Percentiles rank a stretch among this genome's conserved stretches.
These are phyloP conservation scores for Periconia macrospinosa DNA, from an alignment of 2,329 filamentous ascomycete species.

Conservation along the genomic window DNA sequence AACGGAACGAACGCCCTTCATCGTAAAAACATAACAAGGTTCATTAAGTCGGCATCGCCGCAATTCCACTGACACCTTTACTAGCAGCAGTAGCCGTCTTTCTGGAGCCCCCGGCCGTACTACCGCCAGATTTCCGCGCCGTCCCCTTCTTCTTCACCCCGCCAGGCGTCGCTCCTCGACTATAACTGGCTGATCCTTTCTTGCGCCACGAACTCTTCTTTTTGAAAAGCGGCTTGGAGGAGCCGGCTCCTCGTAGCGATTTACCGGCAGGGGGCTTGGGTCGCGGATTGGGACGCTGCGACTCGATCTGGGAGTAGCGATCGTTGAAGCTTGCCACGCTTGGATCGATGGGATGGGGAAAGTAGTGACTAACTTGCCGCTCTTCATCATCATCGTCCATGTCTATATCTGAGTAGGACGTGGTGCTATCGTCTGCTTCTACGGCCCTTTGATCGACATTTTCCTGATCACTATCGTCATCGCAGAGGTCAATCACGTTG, in stretches of 20 bases:
- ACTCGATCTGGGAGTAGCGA: constrained; percentile 22
- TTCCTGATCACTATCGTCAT: constrained; percentile 29
- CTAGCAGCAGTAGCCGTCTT: constrained; percentile 14
- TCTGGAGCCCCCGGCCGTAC: constrained; percentile 1
- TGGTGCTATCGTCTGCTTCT: background rate
- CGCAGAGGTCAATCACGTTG: constrained; percentile 51
- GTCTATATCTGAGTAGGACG: constrained; percentile 5
- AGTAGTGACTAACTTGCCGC: constrained; percentile 31
- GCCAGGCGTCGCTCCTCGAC: constrained; percentile 8
- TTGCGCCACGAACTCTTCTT: constrained; percentile 19
- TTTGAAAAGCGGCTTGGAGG: constrained; percentile 13
- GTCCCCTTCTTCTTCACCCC: constrained; percentile 23
- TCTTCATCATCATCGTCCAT: constrained; percentile 21
- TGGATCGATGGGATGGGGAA: constrained; percentile 26
- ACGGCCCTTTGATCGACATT: constrained; percentile 8
- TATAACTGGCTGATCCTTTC: constrained; percentile 20
- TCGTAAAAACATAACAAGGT: background rate
- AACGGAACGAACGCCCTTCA: background rate
- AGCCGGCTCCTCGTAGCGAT: constrained; percentile 16
- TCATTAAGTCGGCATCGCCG: constrained; percentile 33
- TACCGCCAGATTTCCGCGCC: constrained; percentile 2
- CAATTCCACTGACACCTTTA: constrained; percentile 16
- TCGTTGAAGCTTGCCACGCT: constrained; percentile 34
- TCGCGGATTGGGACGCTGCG: constrained; percentile 6
- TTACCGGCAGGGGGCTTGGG: constrained; percentile 12